Evolutionary conservation across 2,329 filamentous ascomycete genomes (phyloP), one percentile per base, ranked within the genome.

Genomic region (Pseudocercospora eumusae): DNA sequence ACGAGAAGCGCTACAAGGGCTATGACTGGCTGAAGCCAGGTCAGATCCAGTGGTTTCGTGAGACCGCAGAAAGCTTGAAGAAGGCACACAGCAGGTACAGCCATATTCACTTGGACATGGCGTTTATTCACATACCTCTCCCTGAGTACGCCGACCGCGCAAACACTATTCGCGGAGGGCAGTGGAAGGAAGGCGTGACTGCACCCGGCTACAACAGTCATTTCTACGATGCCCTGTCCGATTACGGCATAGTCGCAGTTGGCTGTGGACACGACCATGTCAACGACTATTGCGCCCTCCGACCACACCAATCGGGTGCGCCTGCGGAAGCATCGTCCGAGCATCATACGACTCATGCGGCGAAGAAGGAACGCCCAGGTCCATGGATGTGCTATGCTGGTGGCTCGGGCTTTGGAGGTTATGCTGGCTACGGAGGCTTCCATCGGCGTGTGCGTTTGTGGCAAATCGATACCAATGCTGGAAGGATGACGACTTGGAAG

Each of bases 301-400:
- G 76, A 31, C 71, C 71, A 7, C 76, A 60, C 20, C 60, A 64
- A 54, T 53, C 57, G 4, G 56, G 57, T 21, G 57, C 47, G n/a
- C 57, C 59, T 18, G 45, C 53, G n/a, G 57, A 60, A 21, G 45
- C 45, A 15, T 31, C 54, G 10, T 21, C 36, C 44, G 54, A 42
- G 40, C 49, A 62, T 36, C 61, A 63, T 20, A 33, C 52, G 21
- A 21, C 59, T 33, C 60, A 63, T 15, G 36, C 57, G 11, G 57
- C 56, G 15, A 66, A 64, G 36, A 67, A 63, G 47, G 60, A 64
- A 11, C 50, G 57, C 8, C 59, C 71, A 1, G 74, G 74, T 4
- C 74, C 98, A 2, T 99, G 95, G 95, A 96, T 99, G 93, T 99
- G 95, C 80, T 98, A 98, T 76, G 93, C 88, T 8, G 95, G 95